Evolutionary conservation across 2,329 filamentous ascomycete genomes (phyloP).

Genomic region (Sarocladium kiliense): DNA sequence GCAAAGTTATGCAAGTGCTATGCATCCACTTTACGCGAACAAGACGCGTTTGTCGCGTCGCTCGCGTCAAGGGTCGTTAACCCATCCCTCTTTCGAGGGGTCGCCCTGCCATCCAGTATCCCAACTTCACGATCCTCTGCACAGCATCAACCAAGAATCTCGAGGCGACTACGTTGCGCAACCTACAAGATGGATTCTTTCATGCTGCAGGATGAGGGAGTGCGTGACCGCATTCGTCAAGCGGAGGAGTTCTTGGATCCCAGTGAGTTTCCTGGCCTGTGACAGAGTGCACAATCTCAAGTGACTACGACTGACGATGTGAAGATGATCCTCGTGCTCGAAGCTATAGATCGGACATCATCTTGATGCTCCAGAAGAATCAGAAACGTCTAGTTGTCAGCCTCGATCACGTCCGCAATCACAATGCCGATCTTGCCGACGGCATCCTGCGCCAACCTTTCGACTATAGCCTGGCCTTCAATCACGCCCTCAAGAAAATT

Average conservation of each 20-base stretch:
- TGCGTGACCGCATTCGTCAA: conserved; percentile 75
- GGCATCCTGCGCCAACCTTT: conserved; percentile 81
- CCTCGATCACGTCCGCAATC: conserved; percentile 85
- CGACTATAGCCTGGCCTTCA: conserved; percentile 83
- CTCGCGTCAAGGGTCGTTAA: background rate
- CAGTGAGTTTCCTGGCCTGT: conserved; percentile 47
- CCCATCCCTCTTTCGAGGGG: conserved; percentile 1
- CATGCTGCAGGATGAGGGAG: conserved; percentile 78
- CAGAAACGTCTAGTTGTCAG: conserved; percentile 64
- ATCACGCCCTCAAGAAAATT: conserved; percentile 83
- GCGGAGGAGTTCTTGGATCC: conserved; percentile 94
- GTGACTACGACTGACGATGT: background rate
- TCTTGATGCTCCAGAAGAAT: conserved; percentile 67
- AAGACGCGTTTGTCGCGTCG: background rate
- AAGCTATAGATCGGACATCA: conserved; percentile 87
- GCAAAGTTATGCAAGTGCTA: background rate
- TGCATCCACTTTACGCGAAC: conserved; percentile 9
- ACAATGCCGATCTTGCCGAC: conserved; percentile 75
- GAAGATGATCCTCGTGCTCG: conserved; percentile 48
- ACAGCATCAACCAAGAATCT: conserved; percentile 6
- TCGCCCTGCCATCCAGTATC: background rate
- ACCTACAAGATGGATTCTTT: conserved; percentile 59
- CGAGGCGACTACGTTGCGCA: conserved; percentile 1
- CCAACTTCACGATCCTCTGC: conserved; percentile 3
- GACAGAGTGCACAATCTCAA: too few species aligned